Evolutionary conservation across 306 rosid species (phyloP).

Genomic region (Purshia tridentata): DNA sequence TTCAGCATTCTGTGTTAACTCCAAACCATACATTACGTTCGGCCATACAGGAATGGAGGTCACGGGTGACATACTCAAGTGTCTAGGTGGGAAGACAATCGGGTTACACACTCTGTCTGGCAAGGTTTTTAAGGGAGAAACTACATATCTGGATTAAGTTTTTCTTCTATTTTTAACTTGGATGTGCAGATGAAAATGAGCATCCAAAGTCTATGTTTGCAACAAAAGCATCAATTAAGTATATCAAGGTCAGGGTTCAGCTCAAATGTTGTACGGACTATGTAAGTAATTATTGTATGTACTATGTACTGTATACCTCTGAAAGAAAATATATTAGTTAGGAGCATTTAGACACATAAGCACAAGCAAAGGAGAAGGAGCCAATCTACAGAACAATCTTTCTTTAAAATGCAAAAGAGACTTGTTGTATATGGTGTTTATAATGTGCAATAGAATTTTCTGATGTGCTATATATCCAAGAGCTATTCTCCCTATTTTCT

Average conservation of each 20-base stretch:
- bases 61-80: slow-evolving; percentile 31
- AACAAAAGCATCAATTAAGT: background rate
- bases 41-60: slow-evolving; percentile 86
- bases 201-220: background rate
- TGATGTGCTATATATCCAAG: too few relatives aligned
- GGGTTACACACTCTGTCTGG: background rate
- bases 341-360: too few relatives aligned
- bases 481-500: too few relatives aligned
- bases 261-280: background rate
- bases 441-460: too few relatives aligned
- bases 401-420: too few relatives aligned
- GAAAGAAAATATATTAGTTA: too few relatives aligned
- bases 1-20: slow-evolving; percentile 54
- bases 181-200: slow-evolving; percentile 4
- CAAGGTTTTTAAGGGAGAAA: background rate
- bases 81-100: background rate
- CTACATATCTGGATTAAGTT: background rate
- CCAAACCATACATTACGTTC: slow-evolving; percentile 80
- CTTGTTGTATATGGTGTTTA: too few relatives aligned
- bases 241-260: background rate
- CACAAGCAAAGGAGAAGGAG: background rate
- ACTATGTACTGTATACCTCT: too few relatives aligned
- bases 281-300: background rate
- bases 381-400: background rate
- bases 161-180: background rate